These are phyloP conservation scores for Camptophora hylomeconis DNA, from an alignment of 2,329 filamentous ascomycete species.

Conservation along the genomic window DNA sequence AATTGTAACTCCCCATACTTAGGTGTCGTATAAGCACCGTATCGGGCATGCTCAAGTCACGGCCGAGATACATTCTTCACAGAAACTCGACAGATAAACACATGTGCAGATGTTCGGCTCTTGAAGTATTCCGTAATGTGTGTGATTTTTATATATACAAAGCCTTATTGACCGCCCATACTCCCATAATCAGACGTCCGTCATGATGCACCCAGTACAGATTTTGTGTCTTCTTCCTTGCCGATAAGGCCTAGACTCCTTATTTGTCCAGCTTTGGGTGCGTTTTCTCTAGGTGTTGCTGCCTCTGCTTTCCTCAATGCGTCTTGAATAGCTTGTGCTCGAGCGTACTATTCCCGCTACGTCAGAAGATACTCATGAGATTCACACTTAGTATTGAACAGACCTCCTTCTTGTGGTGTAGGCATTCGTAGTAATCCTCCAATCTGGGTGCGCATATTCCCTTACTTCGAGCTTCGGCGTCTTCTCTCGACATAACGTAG, in stretches of 20 bases:
- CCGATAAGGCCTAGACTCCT: slow-evolving; percentile 71
- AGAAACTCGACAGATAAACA: too few relatives aligned
- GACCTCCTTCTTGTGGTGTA: slow-evolving; percentile 99
- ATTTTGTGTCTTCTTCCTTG: slow-evolving; percentile 65
- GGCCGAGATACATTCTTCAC: too few relatives aligned
- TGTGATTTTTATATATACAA: too few relatives aligned
- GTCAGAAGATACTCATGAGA: slow-evolving; percentile 3
- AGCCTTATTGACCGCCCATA: background rate
- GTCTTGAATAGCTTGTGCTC: slow-evolving; percentile 64
- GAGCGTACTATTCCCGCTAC: slow-evolving; percentile 48
- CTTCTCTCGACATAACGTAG: slow-evolving; percentile 85
- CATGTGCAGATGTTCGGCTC: too few relatives aligned
- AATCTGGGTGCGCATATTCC: slow-evolving; percentile 73
- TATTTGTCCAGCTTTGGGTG: slow-evolving; percentile 74
- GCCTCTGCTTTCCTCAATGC: slow-evolving; percentile 74
- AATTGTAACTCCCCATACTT: too few relatives aligned
- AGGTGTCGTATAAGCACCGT: too few relatives aligned
- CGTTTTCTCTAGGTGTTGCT: slow-evolving; percentile 63
- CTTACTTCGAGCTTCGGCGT: slow-evolving; percentile 67
- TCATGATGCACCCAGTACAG: slow-evolving; percentile 6
- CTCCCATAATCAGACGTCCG: slow-evolving; percentile 1
- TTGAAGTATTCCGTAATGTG: too few relatives aligned
- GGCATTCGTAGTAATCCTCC: slow-evolving; percentile 97
- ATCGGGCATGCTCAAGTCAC: too few relatives aligned
- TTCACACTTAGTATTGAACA: slow-evolving; percentile 21